phyloP scores from a whole-genome alignment of 768 basidiomycete genomes.

The Hemileccinum rubropunctum region DNA sequence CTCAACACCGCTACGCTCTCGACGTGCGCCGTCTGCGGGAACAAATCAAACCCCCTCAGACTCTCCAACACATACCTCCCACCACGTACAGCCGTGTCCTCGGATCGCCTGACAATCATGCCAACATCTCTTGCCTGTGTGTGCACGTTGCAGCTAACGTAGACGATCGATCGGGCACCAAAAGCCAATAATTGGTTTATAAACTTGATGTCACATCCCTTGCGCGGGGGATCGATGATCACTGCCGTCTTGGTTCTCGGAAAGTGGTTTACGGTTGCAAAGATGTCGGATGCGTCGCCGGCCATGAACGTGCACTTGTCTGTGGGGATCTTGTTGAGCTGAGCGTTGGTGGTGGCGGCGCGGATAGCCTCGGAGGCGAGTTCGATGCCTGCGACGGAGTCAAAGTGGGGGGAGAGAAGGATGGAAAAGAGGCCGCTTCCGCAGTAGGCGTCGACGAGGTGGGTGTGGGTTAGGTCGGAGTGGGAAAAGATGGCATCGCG shows the following conservation, averaged over 20 bases:
- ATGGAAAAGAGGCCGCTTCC: slow-evolving; percentile 88
- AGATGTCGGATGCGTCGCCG: slow-evolving; percentile 88
- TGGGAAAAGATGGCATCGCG: slow-evolving; percentile 60
- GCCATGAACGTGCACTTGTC: slow-evolving; percentile 64
- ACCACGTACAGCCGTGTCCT: slow-evolving; percentile 36
- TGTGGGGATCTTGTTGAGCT: slow-evolving; percentile 55
- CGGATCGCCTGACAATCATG: slow-evolving; percentile 50
- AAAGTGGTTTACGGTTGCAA: slow-evolving; percentile 61
- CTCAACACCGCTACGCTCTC: slow-evolving; percentile 76
- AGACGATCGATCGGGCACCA: slow-evolving; percentile 67
- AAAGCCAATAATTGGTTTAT: slow-evolving; percentile 75
- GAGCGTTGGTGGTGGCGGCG: slow-evolving; percentile 63
- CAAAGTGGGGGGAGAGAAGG: slow-evolving; percentile 72
- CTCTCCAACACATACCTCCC: slow-evolving; percentile 75
- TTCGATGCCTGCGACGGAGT: slow-evolving; percentile 84
- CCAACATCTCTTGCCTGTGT: slow-evolving; percentile 90
- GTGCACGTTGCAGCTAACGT: slow-evolving; percentile 95
- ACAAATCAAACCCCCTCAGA: slow-evolving; percentile 89
- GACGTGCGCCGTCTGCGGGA: slow-evolving; percentile 95
- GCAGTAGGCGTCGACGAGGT: slow-evolving; percentile 95
- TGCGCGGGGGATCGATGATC: slow-evolving; percentile 89
- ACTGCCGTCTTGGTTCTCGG: slow-evolving; percentile 65
- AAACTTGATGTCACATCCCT: slow-evolving; percentile 85
- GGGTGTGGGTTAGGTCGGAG: slow-evolving; percentile 46
- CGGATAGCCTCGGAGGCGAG: slow-evolving; percentile 71